Conservation (phyloP, 148 eudicot genomes). For the Nepenthes gracilis region DNA sequence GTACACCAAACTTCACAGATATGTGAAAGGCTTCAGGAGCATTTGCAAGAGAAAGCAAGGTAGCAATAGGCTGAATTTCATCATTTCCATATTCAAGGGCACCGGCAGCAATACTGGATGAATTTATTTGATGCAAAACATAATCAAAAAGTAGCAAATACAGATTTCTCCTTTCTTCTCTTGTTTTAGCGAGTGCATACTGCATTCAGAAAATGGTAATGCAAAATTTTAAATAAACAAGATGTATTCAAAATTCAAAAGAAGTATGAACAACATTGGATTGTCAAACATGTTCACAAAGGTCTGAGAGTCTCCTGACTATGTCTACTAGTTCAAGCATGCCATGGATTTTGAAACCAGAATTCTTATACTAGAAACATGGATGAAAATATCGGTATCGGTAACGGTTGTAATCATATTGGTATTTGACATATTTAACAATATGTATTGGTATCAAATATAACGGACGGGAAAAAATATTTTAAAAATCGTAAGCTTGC, state of each 20-base stretch:
- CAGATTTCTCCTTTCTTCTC: conserved; percentile 84
- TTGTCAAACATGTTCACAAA: not conserved
- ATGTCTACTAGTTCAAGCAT: too few species aligned
- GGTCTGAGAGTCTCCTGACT: too few species aligned
- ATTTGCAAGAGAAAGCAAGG: conserved; percentile 77
- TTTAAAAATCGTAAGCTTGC: too few species aligned
- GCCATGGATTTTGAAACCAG: too few species aligned
- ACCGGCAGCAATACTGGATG: conserved; percentile 51
- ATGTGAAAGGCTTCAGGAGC: conserved; percentile 95
- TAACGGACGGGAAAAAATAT: too few species aligned
- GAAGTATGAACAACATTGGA: not conserved
- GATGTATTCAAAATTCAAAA: conserved; percentile 2
- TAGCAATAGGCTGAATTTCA: conserved; percentile 83
- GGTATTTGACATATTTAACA: too few species aligned
- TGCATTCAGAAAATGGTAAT: conserved; percentile 24
- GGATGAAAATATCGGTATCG: too few species aligned
- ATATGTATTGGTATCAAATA: too few species aligned
- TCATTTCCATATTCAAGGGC: conserved; percentile 59
- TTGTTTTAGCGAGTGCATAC: conserved; percentile 81
- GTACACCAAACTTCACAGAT: conserved; percentile 86
- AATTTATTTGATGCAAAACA: conserved; percentile 72
- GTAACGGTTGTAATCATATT: too few species aligned
- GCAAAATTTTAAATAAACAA: conserved; percentile 10
- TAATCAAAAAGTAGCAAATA: conserved; percentile 84
- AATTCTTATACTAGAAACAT: too few species aligned